Evolutionary conservation across 192 early-diverging fungal genomes (phyloP), one percentile per base, ranked within the genome.

Genomic region (Gonapodya sp.): DNA sequence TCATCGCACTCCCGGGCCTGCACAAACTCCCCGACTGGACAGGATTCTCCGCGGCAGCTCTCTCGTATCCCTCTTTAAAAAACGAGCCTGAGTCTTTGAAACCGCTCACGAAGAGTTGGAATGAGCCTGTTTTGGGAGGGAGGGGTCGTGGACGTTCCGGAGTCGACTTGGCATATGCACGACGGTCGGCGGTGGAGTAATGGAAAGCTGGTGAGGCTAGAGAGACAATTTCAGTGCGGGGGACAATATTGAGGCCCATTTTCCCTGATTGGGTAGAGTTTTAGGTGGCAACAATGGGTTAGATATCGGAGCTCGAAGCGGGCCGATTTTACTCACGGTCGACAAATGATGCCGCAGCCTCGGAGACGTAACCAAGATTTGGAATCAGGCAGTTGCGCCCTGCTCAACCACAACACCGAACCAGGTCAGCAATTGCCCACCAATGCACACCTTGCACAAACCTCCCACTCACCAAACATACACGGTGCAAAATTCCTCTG

Each of bases 401-500:
- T 82, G 35, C 46, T 34, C 73, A 73, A 36, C 18, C 24, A 64
- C 24, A 24, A 64, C 8, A 24, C 8, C 46, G 46, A 64, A 24
- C n/a, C 46, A 64, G 8, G 46, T 64, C 24, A 64, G 46, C 8
- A 64, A 64, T 24, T 64, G 46, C 46, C 24, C 46, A 64, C 24
- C 46, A 64, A 64, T 16, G 24, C 8, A 8, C 24, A 16, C 46
- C 24, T 8, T 64, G 46, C 8, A 16, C 46, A 64, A 64, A 24
- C 46, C 24, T 8, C 24, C 46, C 8, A 73, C 73, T 64, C 46
- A 0, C 96, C 95, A 90, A 97, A 97, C 78, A 91, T 95, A 82
- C 95, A 97, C 1, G 94, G 94, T 75, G 95, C 92, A 18, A 96
- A 77, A 83, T 94, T 95, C 18, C 93, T 86, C 80, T 97, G 96